A percentile compares a stretch with the other conserved stretches of the same genome.
Evolutionary conservation across 2,329 filamentous ascomycete species (phyloP).

Genomic region (Aureobasidium sp.): DNA sequence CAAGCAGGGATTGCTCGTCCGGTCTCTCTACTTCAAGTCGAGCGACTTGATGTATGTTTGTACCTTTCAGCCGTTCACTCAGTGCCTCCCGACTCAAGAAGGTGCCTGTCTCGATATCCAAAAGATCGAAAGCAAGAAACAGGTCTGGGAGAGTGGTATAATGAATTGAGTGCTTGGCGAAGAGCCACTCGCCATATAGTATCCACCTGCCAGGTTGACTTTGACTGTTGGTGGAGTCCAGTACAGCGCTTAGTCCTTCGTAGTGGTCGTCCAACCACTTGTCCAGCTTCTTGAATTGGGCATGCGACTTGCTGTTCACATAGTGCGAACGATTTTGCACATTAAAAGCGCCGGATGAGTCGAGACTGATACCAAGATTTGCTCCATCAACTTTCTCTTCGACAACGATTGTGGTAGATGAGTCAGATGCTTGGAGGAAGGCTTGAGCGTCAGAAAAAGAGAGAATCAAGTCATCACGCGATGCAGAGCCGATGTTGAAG

Average conservation of each 20-base stretch:
- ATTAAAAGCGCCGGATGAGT: neutral
- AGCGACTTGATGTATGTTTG: conserved; percentile 6
- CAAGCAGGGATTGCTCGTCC: neutral
- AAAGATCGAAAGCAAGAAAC: conserved; percentile 17
- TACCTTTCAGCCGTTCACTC: conserved; percentile 1
- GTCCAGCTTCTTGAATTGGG: conserved; percentile 13
- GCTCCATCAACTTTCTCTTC: conserved; percentile 19
- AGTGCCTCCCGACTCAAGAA: conserved; percentile 11
- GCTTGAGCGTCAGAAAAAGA: neutral
- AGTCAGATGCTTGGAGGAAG: neutral
- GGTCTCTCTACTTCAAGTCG: neutral
- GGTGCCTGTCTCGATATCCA: neutral
- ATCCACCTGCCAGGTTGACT: conserved; percentile 6
- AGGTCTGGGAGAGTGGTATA: conserved; percentile 12
- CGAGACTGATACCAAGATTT: conserved; percentile 15
- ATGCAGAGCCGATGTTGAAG: conserved; percentile 15
- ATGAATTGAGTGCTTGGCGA: conserved; percentile 14
- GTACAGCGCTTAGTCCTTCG: neutral
- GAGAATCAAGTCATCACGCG: conserved; percentile 13
- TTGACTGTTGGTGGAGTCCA: neutral
- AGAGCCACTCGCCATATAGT: conserved; percentile 17
- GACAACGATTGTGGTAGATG: neutral
- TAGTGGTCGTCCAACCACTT: conserved; percentile 13
- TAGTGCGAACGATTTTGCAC: conserved; percentile 16
- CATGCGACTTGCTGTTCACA: conserved; percentile 5